phyloP scores from a whole-genome alignment of 2,329 filamentous ascomycete genomes.

The Arthroderma uncinatum region DNA sequence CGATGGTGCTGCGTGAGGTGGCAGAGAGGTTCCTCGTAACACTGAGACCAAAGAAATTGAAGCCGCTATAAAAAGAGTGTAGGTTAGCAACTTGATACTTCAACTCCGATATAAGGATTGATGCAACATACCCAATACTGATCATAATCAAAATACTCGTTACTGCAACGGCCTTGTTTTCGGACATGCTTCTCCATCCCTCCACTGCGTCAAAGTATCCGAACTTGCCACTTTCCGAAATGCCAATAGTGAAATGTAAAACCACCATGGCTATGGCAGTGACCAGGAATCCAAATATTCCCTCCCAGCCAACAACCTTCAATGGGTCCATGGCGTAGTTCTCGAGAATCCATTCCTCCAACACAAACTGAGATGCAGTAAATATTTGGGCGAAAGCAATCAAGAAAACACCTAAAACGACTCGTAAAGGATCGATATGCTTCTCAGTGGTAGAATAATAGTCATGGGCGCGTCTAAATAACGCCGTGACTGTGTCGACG shows the following conservation, averaged over 20 bases:
- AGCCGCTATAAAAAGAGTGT: slow-evolving; percentile 50
- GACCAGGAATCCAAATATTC: slow-evolving; percentile 73
- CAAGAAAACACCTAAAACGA: slow-evolving; percentile 71
- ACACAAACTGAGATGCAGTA: slow-evolving; percentile 88
- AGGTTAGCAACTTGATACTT: background rate
- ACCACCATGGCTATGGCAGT: slow-evolving; percentile 71
- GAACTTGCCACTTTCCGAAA: slow-evolving; percentile 58
- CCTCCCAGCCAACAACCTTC: slow-evolving; percentile 91
- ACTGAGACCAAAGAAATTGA: slow-evolving; percentile 96
- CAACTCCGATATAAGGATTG: slow-evolving; percentile 6
- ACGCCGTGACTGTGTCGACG: slow-evolving; percentile 19
- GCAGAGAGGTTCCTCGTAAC: slow-evolving; percentile 84
- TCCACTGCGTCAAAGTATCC: slow-evolving; percentile 88
- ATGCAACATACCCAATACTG: slow-evolving; percentile 68
- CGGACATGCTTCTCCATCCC: slow-evolving; percentile 68
- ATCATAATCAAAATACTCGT: slow-evolving; percentile 91
- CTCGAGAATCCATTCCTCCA: slow-evolving; percentile 87
- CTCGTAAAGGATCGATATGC: slow-evolving; percentile 50
- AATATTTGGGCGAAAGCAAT: slow-evolving; percentile 95
- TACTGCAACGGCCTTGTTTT: slow-evolving; percentile 57
- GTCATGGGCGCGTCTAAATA: slow-evolving; percentile 33
- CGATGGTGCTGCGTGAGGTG: slow-evolving; percentile 88
- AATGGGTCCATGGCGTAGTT: slow-evolving; percentile 72
- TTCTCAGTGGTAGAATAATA: slow-evolving; percentile 33
- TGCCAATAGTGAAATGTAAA: slow-evolving; percentile 65